Evolutionary conservation across 1,139 yeast species (phyloP), one percentile per base, ranked within the genome.

Genomic region (Fermentozyma sake): DNA sequence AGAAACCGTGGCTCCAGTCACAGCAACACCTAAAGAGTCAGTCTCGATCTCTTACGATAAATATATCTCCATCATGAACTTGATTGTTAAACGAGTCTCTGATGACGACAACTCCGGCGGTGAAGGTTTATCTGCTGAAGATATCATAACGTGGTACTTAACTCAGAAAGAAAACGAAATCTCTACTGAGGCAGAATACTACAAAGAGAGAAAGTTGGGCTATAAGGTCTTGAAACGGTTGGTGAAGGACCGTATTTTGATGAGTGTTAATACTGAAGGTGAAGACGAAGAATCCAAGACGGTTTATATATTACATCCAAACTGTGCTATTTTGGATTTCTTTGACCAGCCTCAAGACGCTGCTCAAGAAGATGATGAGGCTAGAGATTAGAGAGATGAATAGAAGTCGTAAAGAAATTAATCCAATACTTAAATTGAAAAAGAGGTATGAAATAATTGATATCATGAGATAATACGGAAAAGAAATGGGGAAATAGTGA

Each of bases 271-370:
- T 11, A 28, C 31, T 11, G 35, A 29, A 4, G 37, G 27, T 9
- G 21, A 18, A n/a, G 24, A 26, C 6, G 33, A 21, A 9, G 35
- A 48, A 12, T 52, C 42, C 20, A 50, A 42, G 32, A 48, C 49
- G 12, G 60, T 80, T 19, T 86, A 81, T 48, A 86, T 86, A 20
- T 65, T 87, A 34, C 97, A 91, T 62, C 97, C 97, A 30, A 89
- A 91, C 53, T 83, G 89, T 60, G 81, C 86, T 12, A 75, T 82
- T 35, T 67, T 79, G 40, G 91, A 80, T 37, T 67, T 65, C 47
- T 67, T 67, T 42, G 72, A 67, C 38, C 65, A 58, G 30, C 41
- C 54, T 26, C 44, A 44, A 13, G 37, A 47, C 14, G n/a, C n/a
- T n/a, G n/a, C n/a, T n/a, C 30, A 26, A 12, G n/a, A n/a, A n/a